Evolutionary conservation across 495 filamentous ascomycete species (phyloP), one percentile per base, ranked within the genome.

Genomic region (Penicillium pulvis): DNA sequence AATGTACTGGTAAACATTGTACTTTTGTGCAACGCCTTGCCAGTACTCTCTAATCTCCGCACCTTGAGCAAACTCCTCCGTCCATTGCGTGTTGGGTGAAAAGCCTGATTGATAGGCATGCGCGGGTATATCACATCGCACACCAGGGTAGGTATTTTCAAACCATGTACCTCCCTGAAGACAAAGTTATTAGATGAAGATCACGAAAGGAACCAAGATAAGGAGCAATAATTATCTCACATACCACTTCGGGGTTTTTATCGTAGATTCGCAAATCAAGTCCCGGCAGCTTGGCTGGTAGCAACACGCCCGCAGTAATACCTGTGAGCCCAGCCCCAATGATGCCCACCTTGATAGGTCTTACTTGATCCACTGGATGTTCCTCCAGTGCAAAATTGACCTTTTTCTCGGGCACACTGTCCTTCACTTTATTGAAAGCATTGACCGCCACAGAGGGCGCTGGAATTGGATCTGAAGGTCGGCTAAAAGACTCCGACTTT

Each of bases 71-170:
- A 86, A 90, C 54, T 86, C 79, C 59, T 86, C 79, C 0, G 78
- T 79, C 87, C 88, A 91, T 64, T 87, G 75, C 0, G 79, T 78
- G 56, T 89, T 90, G 3, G 86, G 85, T 12, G 77, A 75, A 62
- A 90, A 90, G 19, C 79, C 81, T 3, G 82, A 82, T 64, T 89
- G 86, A 65, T 91, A 91, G 14, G 83, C 83, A 74, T 91, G 87
- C 2, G 88, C 78, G 7, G 86, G 86, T n/a, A 89, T 84, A 69
- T 90, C 88, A 57, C 83, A 86, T 43, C 79, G 69, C 7, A 84
- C 79, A 2, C 84, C 84, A 2, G 84, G 84, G 58, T 86, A 86
- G 10, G 71, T 77, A 56, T 87, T 85, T 20, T 51, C 17, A 33
- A 66, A 73, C 73, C 82, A 85, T 17, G 80, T 83, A 7, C 82